Evolutionary conservation across 495 filamentous ascomycete species (phyloP), one percentile per base, ranked within the genome.

Genomic region (Hypoxylon intermedium): DNA sequence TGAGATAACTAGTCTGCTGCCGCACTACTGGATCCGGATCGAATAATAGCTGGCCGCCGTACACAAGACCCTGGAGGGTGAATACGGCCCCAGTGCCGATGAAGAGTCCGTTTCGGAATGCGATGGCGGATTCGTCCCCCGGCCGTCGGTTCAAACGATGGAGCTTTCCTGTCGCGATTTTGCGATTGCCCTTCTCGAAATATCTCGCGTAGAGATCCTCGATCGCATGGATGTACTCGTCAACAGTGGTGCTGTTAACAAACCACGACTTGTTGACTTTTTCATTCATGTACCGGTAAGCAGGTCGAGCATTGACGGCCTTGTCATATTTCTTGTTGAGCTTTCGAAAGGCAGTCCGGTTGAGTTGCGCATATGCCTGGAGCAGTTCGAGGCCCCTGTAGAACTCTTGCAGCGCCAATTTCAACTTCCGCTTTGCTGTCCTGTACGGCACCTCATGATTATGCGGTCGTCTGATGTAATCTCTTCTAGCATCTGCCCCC

Each of bases 311-410:
- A 59, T 93, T 85, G 47, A 91, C 83, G 5, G 86, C 83, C 73
- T 98, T 98, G 77, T 98, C 93, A 65, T 92, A 97, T 75, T 98
- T 98, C 75, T 98, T 98, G 74, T 94, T 98, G 68, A 98, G 92
- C 72, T 98, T 98, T 6, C 93, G 89, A 57, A 98, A 97, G 1
- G 92, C 95, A 1, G 90, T 94, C 43, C 89, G 82, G 67, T 98
- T 98, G 11, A 97, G 77, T 15, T 92, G 79, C 5, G 91, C 88
- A 67, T 94, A 98, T 0, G 89, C 89, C 74, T 97, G 96, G 16
- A 98, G 74, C 13, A 98, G 80, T 70, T 98, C 94, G 2, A 98
- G 80, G 5, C 91, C 88, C 24, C 93, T 86, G 70, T 98, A 97
- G 67, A 89, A 97, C 72, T 98, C 94, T 67, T 93, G 89, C 54